phyloP scores from a whole-genome alignment of 1,284 basidiomycete genomes.

The Ganoderma lingzhi region DNA sequence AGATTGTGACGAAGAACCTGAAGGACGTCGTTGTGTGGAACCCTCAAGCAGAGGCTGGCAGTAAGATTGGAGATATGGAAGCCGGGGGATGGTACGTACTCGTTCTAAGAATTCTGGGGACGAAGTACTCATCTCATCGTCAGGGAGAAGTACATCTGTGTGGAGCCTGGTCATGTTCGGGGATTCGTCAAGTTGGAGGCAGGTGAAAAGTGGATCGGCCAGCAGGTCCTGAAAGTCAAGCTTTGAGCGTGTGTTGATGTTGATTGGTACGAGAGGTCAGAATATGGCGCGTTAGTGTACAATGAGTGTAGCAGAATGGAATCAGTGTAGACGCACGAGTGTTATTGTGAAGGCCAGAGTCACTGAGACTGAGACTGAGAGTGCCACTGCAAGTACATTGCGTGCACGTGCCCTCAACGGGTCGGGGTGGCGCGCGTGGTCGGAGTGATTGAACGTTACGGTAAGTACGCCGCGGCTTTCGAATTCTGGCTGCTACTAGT shows the following conservation, averaged over 20 bases:
- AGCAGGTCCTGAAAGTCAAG: slow-evolving; percentile 66
- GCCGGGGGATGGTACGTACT: slow-evolving; percentile 79
- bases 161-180: slow-evolving; percentile 86
- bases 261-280: neutral
- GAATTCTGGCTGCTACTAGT: slow-evolving; percentile 1
- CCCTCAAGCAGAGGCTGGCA: slow-evolving; percentile 72
- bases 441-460: neutral
- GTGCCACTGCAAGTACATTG: no score
- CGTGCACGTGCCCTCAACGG: slow-evolving; percentile 27
- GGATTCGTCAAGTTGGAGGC: slow-evolving; percentile 68
- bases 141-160: slow-evolving; percentile 84
- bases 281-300: slow-evolving; percentile 13
- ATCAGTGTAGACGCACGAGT: neutral
- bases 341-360: no score
- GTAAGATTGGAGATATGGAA: slow-evolving; percentile 87
- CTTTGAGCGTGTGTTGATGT: slow-evolving; percentile 17
- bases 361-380: no score
- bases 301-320: slow-evolving; percentile 7
- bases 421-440: slow-evolving; percentile 11
- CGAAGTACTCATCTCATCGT: neutral
- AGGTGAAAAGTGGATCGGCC: slow-evolving; percentile 77
- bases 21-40: slow-evolving; percentile 91
- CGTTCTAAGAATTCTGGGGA: neutral
- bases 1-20: slow-evolving; percentile 67
- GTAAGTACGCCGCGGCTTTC: neutral